Percentiles rank a stretch among this genome's conserved stretches.
phyloP scores from a whole-genome alignment of 2,329 filamentous ascomycete genomes.

The Chaetomiaceae sp. region DNA sequence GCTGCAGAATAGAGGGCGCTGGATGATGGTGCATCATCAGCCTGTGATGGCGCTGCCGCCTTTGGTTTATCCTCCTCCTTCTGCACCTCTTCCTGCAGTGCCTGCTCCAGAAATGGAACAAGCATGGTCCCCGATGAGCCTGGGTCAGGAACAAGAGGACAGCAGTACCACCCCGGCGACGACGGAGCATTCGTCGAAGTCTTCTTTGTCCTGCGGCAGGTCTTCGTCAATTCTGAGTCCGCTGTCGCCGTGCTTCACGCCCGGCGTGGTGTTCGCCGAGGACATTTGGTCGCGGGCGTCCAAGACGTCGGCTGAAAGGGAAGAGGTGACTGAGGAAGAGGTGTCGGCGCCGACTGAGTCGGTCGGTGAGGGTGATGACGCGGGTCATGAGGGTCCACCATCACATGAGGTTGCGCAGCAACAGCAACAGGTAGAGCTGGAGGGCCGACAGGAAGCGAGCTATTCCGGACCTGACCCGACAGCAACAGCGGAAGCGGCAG shows the following conservation, averaged over 20 bases:
- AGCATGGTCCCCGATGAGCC: background rate
- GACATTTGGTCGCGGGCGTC: conserved; percentile 12
- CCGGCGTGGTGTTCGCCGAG: conserved; percentile 15
- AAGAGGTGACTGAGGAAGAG: background rate
- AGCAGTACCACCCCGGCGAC: background rate
- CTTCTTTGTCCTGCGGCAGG: background rate
- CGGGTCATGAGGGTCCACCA: too few species aligned
- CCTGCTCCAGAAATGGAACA: background rate
- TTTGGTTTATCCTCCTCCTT: background rate
- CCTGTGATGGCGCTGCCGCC: background rate
- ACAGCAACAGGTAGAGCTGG: too few species aligned
- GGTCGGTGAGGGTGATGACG: too few species aligned
- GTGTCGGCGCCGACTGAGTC: background rate
- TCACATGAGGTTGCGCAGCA: too few species aligned
- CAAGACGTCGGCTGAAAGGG: background rate
- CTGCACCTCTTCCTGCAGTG: background rate
- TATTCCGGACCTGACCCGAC: too few species aligned
- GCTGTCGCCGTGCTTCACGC: conserved; percentile 20
- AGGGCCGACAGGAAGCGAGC: too few species aligned
- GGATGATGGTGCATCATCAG: conserved; percentile 31
- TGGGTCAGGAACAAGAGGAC: background rate
- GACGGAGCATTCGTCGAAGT: background rate
- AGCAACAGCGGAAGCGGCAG: too few species aligned
- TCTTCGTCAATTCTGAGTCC: conserved; percentile 16
- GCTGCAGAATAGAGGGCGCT: conserved; percentile 42